A percentile compares a stretch with the other conserved stretches of the same genome.
phyloP scores from a whole-genome alignment of 2,329 filamentous ascomycete genomes.

The Helotiales sp. region DNA sequence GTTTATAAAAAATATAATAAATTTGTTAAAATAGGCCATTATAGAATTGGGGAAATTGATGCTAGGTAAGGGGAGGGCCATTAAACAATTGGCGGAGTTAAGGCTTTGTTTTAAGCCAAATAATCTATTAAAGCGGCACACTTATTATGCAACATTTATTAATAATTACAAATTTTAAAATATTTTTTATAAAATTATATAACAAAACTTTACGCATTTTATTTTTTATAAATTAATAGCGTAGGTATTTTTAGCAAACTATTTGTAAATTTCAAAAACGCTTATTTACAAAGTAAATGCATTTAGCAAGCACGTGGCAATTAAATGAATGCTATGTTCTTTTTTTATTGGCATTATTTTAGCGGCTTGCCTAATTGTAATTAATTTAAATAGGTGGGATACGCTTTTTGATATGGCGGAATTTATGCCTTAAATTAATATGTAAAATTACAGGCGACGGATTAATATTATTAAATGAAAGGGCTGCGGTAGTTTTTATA shows the following conservation, averaged over 20 bases:
- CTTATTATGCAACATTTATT: background rate
- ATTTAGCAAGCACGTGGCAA: background rate
- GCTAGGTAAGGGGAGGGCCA: constrained; percentile 4
- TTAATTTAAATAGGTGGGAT: background rate
- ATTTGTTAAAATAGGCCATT: background rate
- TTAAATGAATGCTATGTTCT: background rate
- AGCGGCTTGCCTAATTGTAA: background rate
- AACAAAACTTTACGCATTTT: constrained; percentile 15
- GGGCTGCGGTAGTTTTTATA: background rate
- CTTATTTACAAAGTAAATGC: background rate
- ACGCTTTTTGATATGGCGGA: background rate
- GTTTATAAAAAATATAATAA: background rate
- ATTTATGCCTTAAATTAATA: background rate
- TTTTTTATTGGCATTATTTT: background rate
- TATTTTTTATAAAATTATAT: constrained; percentile 8
- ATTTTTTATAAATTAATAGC: constrained; percentile 14
- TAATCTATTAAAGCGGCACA: constrained; percentile 1
- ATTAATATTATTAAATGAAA: background rate
- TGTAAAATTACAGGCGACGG: background rate
- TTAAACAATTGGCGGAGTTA: constrained; percentile 8
- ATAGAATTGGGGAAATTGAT: constrained; percentile 10
- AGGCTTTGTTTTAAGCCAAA: constrained; percentile 12
- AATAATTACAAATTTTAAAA: constrained; percentile 15
- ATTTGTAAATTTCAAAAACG: background rate
- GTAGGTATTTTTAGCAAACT: constrained; percentile 17